Conservation (phyloP, 176 grass and related monocot genomes). For the Carex kokanica region DNA sequence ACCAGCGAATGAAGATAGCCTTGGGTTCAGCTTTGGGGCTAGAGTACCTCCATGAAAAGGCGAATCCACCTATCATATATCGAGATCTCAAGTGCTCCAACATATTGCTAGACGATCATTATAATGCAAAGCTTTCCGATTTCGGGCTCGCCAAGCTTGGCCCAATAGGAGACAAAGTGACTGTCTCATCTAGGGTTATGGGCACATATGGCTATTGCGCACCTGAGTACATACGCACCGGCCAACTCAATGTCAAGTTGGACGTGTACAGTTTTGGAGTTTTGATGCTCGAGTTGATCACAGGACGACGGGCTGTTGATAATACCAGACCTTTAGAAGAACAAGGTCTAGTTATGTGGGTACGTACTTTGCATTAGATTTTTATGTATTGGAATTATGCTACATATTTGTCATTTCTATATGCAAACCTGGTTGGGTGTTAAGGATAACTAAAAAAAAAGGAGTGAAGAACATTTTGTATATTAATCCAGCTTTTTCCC, state of each 20-base stretch:
- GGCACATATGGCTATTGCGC: slow-evolving; percentile 86
- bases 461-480: neutral
- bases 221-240: slow-evolving; percentile 66
- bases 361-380: slow-evolving; percentile 20
- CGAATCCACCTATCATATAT: slow-evolving; percentile 60
- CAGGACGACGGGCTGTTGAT: slow-evolving; percentile 77
- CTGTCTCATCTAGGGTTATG: slow-evolving; percentile 69
- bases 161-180: slow-evolving; percentile 33
- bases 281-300: slow-evolving; percentile 75
- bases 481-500: neutral
- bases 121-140: slow-evolving; percentile 81
- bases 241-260: slow-evolving; percentile 65
- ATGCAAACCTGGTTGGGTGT: neutral
- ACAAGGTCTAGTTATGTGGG: slow-evolving; percentile 82
- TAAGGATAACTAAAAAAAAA: slow-evolving; percentile 9
- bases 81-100: slow-evolving; percentile 86
- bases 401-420: neutral
- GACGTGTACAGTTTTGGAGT: slow-evolving; percentile 93
- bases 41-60: slow-evolving; percentile 83
- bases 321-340: slow-evolving; percentile 40
- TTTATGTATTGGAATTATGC: slow-evolving; percentile 9
- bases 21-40: slow-evolving; percentile 73
- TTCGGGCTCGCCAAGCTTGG: slow-evolving; percentile 80
- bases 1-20: slow-evolving; percentile 80
- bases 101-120: slow-evolving; percentile 66